Percentiles rank a stretch among this genome's conserved stretches.
phyloP scores from a whole-genome alignment of 495 filamentous ascomycete genomes.

The Aspergillus ostianus region DNA sequence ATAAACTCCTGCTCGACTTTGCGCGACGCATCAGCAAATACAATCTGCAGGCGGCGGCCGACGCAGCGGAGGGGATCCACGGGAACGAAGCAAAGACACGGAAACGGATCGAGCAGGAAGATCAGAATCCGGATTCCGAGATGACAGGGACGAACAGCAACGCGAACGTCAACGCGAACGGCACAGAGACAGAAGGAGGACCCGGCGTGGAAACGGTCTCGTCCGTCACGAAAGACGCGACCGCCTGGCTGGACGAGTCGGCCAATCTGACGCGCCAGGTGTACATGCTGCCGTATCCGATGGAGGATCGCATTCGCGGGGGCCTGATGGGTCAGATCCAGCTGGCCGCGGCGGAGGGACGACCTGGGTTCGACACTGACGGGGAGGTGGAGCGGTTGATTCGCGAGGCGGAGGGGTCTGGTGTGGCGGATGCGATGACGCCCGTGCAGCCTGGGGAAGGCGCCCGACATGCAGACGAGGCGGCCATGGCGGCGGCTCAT shows the following conservation, averaged over 20 bases:
- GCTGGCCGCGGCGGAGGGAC: slow-evolving; percentile 31
- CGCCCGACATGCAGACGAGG: slow-evolving; percentile 31
- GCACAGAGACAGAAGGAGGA: slow-evolving; percentile 1
- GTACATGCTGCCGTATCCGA: slow-evolving; percentile 48
- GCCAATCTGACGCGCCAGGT: slow-evolving; percentile 43
- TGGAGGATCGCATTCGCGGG: slow-evolving; percentile 49
- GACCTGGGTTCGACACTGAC: slow-evolving; percentile 33
- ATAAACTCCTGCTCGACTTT: slow-evolving; percentile 43
- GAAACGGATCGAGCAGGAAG: not conserved
- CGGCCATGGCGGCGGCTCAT: slow-evolving; percentile 35
- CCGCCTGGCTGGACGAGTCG: slow-evolving; percentile 46
- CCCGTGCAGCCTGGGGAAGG: slow-evolving; percentile 21
- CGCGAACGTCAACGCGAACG: not conserved
- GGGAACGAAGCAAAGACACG: not conserved
- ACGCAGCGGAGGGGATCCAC: slow-evolving; percentile 32
- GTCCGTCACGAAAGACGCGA: slow-evolving; percentile 43
- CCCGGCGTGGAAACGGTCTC: slow-evolving; percentile 31
- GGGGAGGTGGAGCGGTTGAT: slow-evolving; percentile 45
- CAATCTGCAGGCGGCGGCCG: slow-evolving; percentile 46
- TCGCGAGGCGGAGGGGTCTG: slow-evolving; percentile 39
- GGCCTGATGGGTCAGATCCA: slow-evolving; percentile 49
- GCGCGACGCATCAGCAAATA: slow-evolving; percentile 50
- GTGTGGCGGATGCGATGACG: slow-evolving; percentile 29
- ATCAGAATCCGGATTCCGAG: slow-evolving; percentile 26
- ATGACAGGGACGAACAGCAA: slow-evolving; percentile 30